Conservation (phyloP, 306 rosid genomes). For the Cotoneaster glaucophyllus region DNA sequence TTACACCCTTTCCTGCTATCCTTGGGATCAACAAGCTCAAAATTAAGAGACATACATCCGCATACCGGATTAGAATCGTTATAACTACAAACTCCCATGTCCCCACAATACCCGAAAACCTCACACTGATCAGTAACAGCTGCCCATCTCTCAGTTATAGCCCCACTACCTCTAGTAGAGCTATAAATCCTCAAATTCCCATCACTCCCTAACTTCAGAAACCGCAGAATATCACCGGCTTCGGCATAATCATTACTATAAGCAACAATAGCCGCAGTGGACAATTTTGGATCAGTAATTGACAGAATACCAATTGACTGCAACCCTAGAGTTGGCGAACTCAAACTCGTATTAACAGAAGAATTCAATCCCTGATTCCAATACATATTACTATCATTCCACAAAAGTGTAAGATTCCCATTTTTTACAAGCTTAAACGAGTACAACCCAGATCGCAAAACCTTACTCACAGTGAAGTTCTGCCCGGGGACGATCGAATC, state of each 20-base stretch:
- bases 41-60: conserved; percentile 62
- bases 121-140: conserved; percentile 61
- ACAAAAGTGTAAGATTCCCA: conserved; percentile 52
- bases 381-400: conserved; percentile 39
- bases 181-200: conserved; percentile 68
- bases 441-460: conserved; percentile 46
- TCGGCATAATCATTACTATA: conserved; percentile 61
- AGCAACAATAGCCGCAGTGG: conserved; percentile 29
- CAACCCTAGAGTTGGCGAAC: conserved; percentile 35
- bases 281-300: conserved; percentile 33
- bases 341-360: conserved; percentile 29
- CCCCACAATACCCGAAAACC: conserved; percentile 68
- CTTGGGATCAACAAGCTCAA: conserved; percentile 45
- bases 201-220: conserved; percentile 52
- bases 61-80: conserved; percentile 47
- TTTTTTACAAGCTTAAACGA: conserved; percentile 24
- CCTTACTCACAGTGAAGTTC: conserved; percentile 38
- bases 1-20: conserved; percentile 52
- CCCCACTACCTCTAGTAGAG: conserved; percentile 34
- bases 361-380: conserved; percentile 58
- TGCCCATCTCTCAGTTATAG: conserved; percentile 37
- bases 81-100: conserved; percentile 60
- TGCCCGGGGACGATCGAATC: conserved; percentile 53
- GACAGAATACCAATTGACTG: conserved; percentile 39
- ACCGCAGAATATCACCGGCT: conserved; percentile 33